Evolutionary conservation across 2,329 filamentous ascomycete species (phyloP).

Genomic region (Neofusicoccum sp.): DNA sequence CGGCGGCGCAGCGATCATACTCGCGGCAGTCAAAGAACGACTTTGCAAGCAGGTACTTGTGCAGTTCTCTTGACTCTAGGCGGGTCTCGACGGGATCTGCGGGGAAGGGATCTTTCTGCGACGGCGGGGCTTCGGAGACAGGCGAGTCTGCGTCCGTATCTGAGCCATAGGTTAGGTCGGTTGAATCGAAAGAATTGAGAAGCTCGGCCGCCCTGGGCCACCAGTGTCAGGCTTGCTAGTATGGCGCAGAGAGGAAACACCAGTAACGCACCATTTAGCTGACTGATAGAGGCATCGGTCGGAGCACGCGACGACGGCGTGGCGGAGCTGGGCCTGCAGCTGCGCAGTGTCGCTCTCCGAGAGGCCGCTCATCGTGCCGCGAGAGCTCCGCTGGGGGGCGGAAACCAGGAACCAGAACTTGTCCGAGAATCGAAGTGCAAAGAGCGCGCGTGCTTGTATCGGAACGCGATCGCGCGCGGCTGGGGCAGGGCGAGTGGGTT

Average conservation of each 20-base stretch:
- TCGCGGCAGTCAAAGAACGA: slow-evolving; percentile 94
- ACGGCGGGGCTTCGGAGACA: slow-evolving; percentile 55
- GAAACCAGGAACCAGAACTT: background rate
- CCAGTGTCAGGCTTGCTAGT: slow-evolving; percentile 20
- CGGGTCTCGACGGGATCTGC: slow-evolving; percentile 70
- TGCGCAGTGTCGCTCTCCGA: slow-evolving; percentile 51
- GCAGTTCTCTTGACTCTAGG: slow-evolving; percentile 75
- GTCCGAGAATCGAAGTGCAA: background rate
- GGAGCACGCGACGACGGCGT: slow-evolving; percentile 85
- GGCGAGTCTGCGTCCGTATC: slow-evolving; percentile 60
- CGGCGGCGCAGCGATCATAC: slow-evolving; percentile 86
- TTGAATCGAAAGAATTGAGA: slow-evolving; percentile 70
- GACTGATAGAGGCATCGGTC: slow-evolving; percentile 95
- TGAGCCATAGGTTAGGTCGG: slow-evolving; percentile 52
- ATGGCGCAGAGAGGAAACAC: slow-evolving; percentile 1
- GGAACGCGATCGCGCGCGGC: too few relatives aligned
- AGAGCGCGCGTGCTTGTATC: too few relatives aligned
- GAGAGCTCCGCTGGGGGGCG: background rate
- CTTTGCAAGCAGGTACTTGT: slow-evolving; percentile 86
- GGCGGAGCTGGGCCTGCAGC: slow-evolving; percentile 72
- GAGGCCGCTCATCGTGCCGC: slow-evolving; percentile 25
- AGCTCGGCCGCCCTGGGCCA: slow-evolving; percentile 82
- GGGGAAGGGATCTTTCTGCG: slow-evolving; percentile 36
- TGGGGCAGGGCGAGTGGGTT: too few relatives aligned
- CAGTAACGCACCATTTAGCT: slow-evolving; percentile 76